Evolutionary conservation across 495 filamentous ascomycete genomes (phyloP).

Genomic region (Collariella sp.): DNA sequence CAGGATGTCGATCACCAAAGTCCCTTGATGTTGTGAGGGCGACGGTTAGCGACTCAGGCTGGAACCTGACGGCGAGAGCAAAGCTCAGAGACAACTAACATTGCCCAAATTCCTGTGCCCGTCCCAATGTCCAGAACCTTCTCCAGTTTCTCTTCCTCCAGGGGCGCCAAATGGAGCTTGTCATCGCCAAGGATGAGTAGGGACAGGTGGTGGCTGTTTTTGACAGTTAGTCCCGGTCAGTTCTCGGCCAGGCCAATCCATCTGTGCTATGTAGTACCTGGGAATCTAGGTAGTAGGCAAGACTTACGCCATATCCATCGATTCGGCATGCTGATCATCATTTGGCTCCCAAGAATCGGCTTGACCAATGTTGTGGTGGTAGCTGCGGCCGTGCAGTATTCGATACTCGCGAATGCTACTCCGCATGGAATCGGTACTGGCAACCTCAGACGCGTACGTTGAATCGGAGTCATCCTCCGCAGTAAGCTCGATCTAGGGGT

Average conservation of each 20-base stretch:
- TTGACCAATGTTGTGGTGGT: slow-evolving; percentile 20
- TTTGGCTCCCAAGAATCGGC: slow-evolving; percentile 11
- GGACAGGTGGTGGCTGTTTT: not conserved
- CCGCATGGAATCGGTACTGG: slow-evolving; percentile 13
- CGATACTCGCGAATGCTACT: slow-evolving; percentile 23
- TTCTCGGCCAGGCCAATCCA: no score
- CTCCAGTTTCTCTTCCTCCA: not conserved
- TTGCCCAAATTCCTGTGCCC: no score
- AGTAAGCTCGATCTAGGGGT: not conserved
- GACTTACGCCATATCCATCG: not conserved
- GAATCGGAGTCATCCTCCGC: not conserved
- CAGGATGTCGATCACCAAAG: slow-evolving; percentile 22
- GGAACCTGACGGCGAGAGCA: no score
- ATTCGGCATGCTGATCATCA: not conserved
- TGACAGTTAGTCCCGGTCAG: slow-evolving; percentile 20
- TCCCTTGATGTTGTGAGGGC: slow-evolving; percentile 22
- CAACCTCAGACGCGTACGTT: not conserved
- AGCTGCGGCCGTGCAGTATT: slow-evolving; percentile 21
- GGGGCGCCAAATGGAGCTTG: not conserved
- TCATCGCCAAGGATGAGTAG: not conserved
- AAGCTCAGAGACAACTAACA: no score
- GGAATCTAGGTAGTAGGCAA: no score
- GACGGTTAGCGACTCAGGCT: no score
- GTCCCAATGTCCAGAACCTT: no score
- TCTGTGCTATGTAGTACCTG: no score